Base-by-base conservation (phyloP, 1,284 basidiomycete genomes). In the Inonotus obliquus region DNA sequence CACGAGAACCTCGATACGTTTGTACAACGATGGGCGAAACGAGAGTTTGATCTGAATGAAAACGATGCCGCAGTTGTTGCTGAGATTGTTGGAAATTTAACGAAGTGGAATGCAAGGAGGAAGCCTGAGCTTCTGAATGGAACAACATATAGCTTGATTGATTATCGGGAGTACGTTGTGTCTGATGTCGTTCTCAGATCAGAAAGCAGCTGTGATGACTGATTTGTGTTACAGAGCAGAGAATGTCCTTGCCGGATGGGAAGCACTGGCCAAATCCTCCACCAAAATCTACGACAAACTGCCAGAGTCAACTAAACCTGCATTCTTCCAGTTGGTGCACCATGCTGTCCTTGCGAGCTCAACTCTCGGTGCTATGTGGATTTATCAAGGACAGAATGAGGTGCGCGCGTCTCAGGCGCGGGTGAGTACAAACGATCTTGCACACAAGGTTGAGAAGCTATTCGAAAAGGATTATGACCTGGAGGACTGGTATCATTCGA, bases 301-400 rank as follows among this genome's bases (percentile, higher is more conserved):
- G 0, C 70, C 81, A 0, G 65, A 71, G 1, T 72, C 65, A 1
- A 76, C 73, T 62, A 74, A 86, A 66, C 75, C 85, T 0, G 79
- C 87, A 0, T 90, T 83, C 76, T 89, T 85, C 78, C 78, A 90
- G 70, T 76, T 86, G n/a, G 79, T 90, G 0, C 83, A 84, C 19
- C 84, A 87, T 65, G 81, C 85, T 2, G 78, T 88, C 7, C 72
- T 79, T 56, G 85, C 85, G 1, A 83, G 81, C 62, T 73, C 75
- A 23, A 87, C 82, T 60, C 70, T 88, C 9, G 79, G 78, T 9
- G 77, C 77, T 52, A 78, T 89, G 75, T 79, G 83, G 69, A 77
- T 87, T 47, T 71, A 77, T 35, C 83, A 82, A 39, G 83, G 84
- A 37, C 72, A 79, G 64, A 88, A 87, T 69, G 84, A 85, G 65